phyloP scores from a whole-genome alignment of 2,329 filamentous ascomycete genomes.

The Fusarium camptoceras region DNA sequence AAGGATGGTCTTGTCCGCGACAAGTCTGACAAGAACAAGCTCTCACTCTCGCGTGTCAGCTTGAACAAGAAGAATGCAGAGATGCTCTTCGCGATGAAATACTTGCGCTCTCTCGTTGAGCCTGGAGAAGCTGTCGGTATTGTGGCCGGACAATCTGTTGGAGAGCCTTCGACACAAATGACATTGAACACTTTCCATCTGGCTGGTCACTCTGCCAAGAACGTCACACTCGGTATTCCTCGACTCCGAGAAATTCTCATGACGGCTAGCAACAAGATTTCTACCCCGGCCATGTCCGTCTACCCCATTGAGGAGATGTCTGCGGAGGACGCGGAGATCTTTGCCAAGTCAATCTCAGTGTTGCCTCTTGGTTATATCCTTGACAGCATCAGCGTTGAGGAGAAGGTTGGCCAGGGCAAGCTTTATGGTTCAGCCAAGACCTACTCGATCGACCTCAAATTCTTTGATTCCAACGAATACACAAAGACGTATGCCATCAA shows the following conservation, averaged over 20 bases:
- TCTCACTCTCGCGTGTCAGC: slow-evolving; percentile 51
- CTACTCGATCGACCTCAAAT: slow-evolving; percentile 82
- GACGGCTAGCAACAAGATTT: slow-evolving; percentile 91
- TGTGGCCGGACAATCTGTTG: slow-evolving; percentile 94
- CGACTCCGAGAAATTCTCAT: slow-evolving; percentile 97
- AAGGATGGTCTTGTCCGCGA: slow-evolving; percentile 67
- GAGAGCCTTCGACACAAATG: slow-evolving; percentile 99
- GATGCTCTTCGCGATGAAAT: slow-evolving; percentile 89
- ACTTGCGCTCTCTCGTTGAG: slow-evolving; percentile 90
- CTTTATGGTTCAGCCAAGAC: slow-evolving; percentile 80
- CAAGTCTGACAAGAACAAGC: slow-evolving; percentile 55
- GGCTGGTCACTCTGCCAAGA: slow-evolving; percentile 97
- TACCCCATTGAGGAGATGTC: slow-evolving; percentile 79
- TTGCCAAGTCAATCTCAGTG: slow-evolving; percentile 92
- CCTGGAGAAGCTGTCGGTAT: slow-evolving; percentile 97
- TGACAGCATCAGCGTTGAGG: slow-evolving; percentile 82
- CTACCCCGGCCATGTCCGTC: slow-evolving; percentile 91
- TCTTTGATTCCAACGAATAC: slow-evolving; percentile 90
- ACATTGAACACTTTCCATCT: slow-evolving; percentile 99
- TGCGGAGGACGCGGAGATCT: slow-evolving; percentile 76
- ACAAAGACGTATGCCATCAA: slow-evolving; percentile 85
- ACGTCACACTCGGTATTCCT: slow-evolving; percentile 98
- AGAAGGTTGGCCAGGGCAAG: slow-evolving; percentile 79
- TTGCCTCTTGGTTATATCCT: slow-evolving; percentile 86
- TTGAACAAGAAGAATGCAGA: slow-evolving; percentile 80